Conservation (phyloP, 371 early-diverging fungal genomes). For the Mucor irregularis region DNA sequence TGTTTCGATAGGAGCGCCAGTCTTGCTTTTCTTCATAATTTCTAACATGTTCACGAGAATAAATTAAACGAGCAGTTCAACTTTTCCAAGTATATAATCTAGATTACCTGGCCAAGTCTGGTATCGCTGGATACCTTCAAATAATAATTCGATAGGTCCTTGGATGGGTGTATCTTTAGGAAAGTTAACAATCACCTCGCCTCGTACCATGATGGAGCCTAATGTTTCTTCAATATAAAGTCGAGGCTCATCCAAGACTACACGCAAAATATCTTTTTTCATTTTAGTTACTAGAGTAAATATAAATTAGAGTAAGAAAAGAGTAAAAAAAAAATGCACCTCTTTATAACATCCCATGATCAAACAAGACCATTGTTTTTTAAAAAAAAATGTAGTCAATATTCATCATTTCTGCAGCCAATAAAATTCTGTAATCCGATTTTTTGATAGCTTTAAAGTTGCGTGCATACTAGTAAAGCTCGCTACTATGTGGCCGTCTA, state of each 20-base stretch:
- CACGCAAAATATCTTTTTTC: constrained; percentile 21
- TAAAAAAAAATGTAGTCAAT: too few relatives aligned
- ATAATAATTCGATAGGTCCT: constrained; percentile 40
- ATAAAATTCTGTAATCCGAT: too few relatives aligned
- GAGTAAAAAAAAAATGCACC: too few relatives aligned
- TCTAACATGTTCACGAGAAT: too few relatives aligned
- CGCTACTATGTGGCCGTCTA: too few relatives aligned
- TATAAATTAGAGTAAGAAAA: too few relatives aligned
- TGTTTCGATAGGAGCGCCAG: constrained; percentile 33
- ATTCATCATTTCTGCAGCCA: too few relatives aligned
- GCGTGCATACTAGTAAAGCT: too few relatives aligned
- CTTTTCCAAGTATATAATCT: neutral
- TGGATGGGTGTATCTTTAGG: constrained; percentile 38
- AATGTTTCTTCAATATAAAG: constrained; percentile 33
- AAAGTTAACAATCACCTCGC: constrained; percentile 44
- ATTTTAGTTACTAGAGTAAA: neutral
- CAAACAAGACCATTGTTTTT: too few relatives aligned
- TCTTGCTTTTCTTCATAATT: constrained; percentile 23
- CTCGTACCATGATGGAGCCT: constrained; percentile 42
- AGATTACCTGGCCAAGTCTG: constrained; percentile 38
- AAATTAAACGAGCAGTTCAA: neutral
- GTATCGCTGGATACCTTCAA: constrained; percentile 44
- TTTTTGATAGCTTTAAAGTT: too few relatives aligned
- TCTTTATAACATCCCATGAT: too few relatives aligned
- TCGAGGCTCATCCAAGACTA: constrained; percentile 38